Conservation (phyloP, 2,329 filamentous ascomycete species). For the Simplicillium sp. region DNA sequence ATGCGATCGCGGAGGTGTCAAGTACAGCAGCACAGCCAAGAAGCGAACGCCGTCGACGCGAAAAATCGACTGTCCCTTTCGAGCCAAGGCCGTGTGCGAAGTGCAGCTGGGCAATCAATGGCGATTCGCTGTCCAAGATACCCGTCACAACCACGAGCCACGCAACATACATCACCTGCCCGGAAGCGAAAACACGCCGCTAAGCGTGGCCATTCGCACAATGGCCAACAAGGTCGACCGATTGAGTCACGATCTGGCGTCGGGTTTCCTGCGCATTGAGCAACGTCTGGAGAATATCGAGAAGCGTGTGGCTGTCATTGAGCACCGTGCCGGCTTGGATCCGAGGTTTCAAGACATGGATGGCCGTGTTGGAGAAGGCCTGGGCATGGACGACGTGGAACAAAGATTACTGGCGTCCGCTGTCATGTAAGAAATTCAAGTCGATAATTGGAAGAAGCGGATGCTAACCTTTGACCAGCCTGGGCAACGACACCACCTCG, state of each 20-base stretch:
- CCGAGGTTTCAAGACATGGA: slow-evolving; percentile 35
- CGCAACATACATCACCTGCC: slow-evolving; percentile 43
- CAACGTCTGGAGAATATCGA: slow-evolving; percentile 40
- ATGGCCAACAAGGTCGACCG: slow-evolving; percentile 52
- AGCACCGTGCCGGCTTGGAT: slow-evolving; percentile 33
- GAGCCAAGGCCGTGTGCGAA: slow-evolving; percentile 54
- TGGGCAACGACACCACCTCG: no score
- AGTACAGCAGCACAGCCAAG: slow-evolving; percentile 56
- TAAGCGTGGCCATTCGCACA: slow-evolving; percentile 47
- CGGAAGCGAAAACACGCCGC: slow-evolving; percentile 47
- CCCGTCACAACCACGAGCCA: slow-evolving; percentile 53
- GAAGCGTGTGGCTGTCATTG: slow-evolving; percentile 45
- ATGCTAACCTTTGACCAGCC: no score
- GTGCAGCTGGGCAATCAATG: slow-evolving; percentile 54
- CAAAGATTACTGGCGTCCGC: slow-evolving; percentile 31
- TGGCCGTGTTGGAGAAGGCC: slow-evolving; percentile 29
- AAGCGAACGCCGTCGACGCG: slow-evolving; percentile 55
- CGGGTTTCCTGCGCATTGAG: slow-evolving; percentile 42
- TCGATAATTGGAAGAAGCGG: no score
- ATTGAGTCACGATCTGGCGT: slow-evolving; percentile 44
- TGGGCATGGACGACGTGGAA: slow-evolving; percentile 36
- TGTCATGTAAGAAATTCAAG: slow-evolving; percentile 25
- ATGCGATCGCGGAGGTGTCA: slow-evolving; percentile 54
- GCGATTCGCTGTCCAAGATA: slow-evolving; percentile 53
- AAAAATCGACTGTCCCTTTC: slow-evolving; percentile 55